Evolutionary conservation across 257 asterid species (phyloP).

Genomic region (Rhazya stricta): DNA sequence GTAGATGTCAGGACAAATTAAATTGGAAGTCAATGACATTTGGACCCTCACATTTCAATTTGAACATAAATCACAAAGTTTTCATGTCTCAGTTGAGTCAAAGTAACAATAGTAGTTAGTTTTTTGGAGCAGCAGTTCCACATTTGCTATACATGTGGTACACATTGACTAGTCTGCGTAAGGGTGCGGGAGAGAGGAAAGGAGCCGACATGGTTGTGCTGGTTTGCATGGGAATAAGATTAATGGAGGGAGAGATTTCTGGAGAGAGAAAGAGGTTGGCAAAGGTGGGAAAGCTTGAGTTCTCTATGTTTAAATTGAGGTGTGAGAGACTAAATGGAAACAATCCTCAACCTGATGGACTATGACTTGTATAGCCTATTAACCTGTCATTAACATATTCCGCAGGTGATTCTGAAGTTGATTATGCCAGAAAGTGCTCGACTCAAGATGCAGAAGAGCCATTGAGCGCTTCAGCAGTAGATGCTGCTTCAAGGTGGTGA

Average conservation of each 20-base stretch:
- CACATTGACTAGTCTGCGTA: neutral
- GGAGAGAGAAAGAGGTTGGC: neutral
- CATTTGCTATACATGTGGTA: neutral
- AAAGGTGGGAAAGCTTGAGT: neutral
- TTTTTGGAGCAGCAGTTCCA: neutral
- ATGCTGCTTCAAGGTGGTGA: slow-evolving; percentile 19
- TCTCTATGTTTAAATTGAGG: neutral
- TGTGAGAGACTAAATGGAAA: neutral
- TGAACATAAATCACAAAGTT: slow-evolving; percentile 2
- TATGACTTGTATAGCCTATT: neutral
- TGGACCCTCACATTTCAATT: neutral
- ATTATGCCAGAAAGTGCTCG: slow-evolving; percentile 25
- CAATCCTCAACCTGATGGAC: neutral
- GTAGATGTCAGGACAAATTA: neutral
- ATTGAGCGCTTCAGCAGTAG: slow-evolving; percentile 29
- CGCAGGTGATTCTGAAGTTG: slow-evolving; percentile 48
- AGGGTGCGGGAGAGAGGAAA: neutral
- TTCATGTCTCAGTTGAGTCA: too few relatives aligned
- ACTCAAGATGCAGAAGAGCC: slow-evolving; percentile 26
- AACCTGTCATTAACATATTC: neutral
- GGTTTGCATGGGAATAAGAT: neutral
- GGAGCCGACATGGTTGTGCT: neutral
- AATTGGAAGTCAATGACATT: neutral
- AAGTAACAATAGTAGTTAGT: neutral
- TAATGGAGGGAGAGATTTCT: neutral